Conservation (phyloP, 176 grass and related monocot genomes). For the barley (Hordeum vulgare) region MorexV3_pseudomolecules_assembly NC_058520.1:420047898-420048397, state of each 20-base stretch:
- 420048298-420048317: no score
- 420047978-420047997: background rate
- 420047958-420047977: conserved; percentile 13
- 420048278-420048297: no score
- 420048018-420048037: background rate
- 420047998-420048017: background rate
- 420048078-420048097: background rate
- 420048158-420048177: background rate
- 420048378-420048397: no score
- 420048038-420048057: conserved; percentile 15
- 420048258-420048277: no score
- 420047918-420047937: conserved; percentile 20
- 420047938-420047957: conserved; percentile 42
- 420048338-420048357: no score
- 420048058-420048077: background rate
- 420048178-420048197: background rate
- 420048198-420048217: no score
- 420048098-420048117: no score
- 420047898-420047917: conserved; percentile 15
- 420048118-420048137: background rate
- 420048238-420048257: no score
- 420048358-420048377: no score
- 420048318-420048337: no score
- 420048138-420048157: background rate
- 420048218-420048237: no score